Evolutionary conservation across 1,284 basidiomycete genomes (phyloP).

Genomic region (Moesziomyces sp.): DNA sequence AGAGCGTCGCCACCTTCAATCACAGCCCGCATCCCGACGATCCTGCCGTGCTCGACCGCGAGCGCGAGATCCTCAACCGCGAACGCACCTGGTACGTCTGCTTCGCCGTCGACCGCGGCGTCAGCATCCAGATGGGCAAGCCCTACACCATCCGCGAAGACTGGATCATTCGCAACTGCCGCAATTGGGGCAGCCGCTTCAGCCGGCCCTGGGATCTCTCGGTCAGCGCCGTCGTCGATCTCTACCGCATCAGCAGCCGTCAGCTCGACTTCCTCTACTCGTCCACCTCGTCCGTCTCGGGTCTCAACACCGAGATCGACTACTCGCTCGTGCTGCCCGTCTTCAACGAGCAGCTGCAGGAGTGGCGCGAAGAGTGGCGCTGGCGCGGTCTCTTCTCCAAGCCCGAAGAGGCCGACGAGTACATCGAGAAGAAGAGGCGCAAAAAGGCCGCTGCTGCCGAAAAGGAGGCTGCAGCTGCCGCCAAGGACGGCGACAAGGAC

Average conservation of each 20-base stretch:
- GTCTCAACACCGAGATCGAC: slow-evolving; percentile 86
- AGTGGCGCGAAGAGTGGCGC: slow-evolving; percentile 77
- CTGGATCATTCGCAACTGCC: slow-evolving; percentile 80
- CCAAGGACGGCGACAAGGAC: slow-evolving; percentile 23
- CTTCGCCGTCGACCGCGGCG: slow-evolving; percentile 84
- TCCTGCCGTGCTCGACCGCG: slow-evolving; percentile 71
- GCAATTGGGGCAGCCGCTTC: slow-evolving; percentile 72
- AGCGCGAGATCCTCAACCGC: slow-evolving; percentile 88
- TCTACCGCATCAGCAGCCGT: slow-evolving; percentile 72
- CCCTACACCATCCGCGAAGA: slow-evolving; percentile 88
- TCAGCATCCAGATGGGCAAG: slow-evolving; percentile 90
- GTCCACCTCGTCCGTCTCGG: slow-evolving; percentile 81
- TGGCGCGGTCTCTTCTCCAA: slow-evolving; percentile 48
- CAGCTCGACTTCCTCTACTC: slow-evolving; percentile 91
- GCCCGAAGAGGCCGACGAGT: slow-evolving; percentile 28
- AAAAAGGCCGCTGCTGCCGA: slow-evolving; percentile 11
- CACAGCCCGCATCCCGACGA: slow-evolving; percentile 65
- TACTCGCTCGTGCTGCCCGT: slow-evolving; percentile 84
- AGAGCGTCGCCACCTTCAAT: slow-evolving; percentile 75
- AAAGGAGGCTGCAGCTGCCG: slow-evolving; percentile 16
- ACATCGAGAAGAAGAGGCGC: slow-evolving; percentile 24
- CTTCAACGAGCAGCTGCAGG: slow-evolving; percentile 81
- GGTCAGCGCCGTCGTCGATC: slow-evolving; percentile 55
- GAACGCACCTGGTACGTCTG: slow-evolving; percentile 94
- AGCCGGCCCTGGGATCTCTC: slow-evolving; percentile 64